Base-by-base conservation (phyloP, 148 eudicot genomes). In the Mesembryanthemum crystallinum region DNA sequence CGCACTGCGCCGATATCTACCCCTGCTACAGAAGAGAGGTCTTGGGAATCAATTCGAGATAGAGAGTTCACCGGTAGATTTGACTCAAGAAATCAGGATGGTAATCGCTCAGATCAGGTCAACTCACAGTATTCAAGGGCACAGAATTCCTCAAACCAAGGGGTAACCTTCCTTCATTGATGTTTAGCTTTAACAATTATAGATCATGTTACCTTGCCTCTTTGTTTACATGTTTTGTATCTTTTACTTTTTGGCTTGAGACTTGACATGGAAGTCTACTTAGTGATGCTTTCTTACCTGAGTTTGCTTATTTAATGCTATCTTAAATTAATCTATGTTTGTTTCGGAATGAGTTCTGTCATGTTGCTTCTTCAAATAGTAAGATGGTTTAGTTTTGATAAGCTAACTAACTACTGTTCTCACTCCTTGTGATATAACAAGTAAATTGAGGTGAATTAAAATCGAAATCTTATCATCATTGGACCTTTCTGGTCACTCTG, bases 41-140 rank as follows among this genome's bases (percentile, higher is more conserved):
- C 93, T 29, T 89, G 94, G 92, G 98, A 91, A 13, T 77, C 90
- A 15, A 77, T 84, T 30, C 87, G 84, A 30, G 94, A 88, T 77
- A 84, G 88, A 79, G 93, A 89, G 60, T 77, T 74, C 81, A 73
- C 75, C 67, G 81, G 80, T 58, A 64, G 83, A 60, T 78, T 80
- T 73, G 90, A 87, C 68, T 77, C 82, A 30, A 83, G 77, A 78
- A 81, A 64, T 57, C 89, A 73, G 67, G 88, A 89, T 52, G 70
- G 69, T 64, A 78, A 77, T 72, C 88, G 86, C 64, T 90, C 86
- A 78, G 92, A 89, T 55, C 96, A 85, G 71, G 64, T 78, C 72
- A 87, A 45, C 77, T 84, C 90, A 0, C 91, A 89, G 82, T 86
- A 84, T 84, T 75, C 75, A 64, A 89, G 90, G 74, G 77, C 81